These are phyloP conservation scores for Lachancea cidri DNA, from an alignment of 805 yeast species.

Conservation along the genomic window DNA sequence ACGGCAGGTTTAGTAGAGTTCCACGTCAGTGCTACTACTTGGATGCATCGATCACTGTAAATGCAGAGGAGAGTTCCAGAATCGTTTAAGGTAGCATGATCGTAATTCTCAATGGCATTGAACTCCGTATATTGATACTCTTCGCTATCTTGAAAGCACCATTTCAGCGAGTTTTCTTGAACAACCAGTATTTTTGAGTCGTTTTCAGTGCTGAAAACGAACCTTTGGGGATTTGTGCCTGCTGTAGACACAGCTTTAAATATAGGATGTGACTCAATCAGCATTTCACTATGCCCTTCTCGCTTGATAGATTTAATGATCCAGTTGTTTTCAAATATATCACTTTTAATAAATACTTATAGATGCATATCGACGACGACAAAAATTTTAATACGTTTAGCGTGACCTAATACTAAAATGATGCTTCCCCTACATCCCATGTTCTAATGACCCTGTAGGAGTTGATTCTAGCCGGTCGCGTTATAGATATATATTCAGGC, in stretches of 20 bases:
- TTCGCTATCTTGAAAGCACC: conserved; percentile 13
- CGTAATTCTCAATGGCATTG: conserved; percentile 8
- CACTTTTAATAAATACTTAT: too few species aligned
- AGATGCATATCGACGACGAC: not conserved
- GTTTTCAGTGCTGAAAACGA: conserved; percentile 15
- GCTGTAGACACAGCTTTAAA: conserved; percentile 4
- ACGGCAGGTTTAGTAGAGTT: conserved; percentile 7
- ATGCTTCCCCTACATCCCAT: too few species aligned
- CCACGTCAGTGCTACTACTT: conserved; percentile 28
- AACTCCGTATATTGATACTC: conserved; percentile 15
- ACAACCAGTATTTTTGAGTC: conserved; percentile 17
- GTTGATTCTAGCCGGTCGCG: too few species aligned
- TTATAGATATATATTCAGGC: not conserved
- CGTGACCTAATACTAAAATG: not conserved
- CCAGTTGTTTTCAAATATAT: too few species aligned
- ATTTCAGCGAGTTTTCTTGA: conserved; percentile 17
- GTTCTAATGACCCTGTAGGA: too few species aligned
- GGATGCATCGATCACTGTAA: conserved; percentile 14
- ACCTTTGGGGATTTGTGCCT: conserved; percentile 9
- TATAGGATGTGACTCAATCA: conserved; percentile 8
- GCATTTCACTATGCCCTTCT: conserved; percentile 1
- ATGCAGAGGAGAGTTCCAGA: conserved; percentile 21
- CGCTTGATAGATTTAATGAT: not conserved
- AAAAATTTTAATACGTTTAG: not conserved
- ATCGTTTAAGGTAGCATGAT: conserved; percentile 13